These are phyloP conservation scores for Russula earlei DNA, from an alignment of 768 basidiomycete species.

Conservation along the genomic window DNA sequence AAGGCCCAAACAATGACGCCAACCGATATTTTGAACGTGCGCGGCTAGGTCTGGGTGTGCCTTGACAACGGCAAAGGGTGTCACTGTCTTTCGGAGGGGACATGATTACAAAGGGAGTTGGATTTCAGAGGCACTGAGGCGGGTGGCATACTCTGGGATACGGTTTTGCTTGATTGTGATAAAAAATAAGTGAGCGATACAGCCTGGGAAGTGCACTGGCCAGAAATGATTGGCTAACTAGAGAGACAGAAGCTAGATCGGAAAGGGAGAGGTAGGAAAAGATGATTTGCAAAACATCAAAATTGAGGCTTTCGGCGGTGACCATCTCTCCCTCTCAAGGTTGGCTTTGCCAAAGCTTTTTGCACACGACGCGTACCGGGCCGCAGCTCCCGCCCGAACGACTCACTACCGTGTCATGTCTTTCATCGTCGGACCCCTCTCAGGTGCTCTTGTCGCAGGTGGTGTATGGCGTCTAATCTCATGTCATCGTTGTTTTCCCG, in stretches of 20 bases:
- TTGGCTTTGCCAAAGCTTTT: no score
- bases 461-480: slow-evolving; percentile 37
- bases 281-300: slow-evolving; percentile 66
- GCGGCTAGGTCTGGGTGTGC: slow-evolving; percentile 43
- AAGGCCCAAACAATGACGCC: slow-evolving; percentile 15
- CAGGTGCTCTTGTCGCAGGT: slow-evolving; percentile 58
- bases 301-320: slow-evolving; percentile 55
- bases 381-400: neutral
- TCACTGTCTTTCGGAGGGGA: slow-evolving; percentile 32
- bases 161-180: slow-evolving; percentile 45
- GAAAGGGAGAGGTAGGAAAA: slow-evolving; percentile 41
- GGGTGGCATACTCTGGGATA: slow-evolving; percentile 38
- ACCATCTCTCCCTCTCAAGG: slow-evolving; percentile 48
- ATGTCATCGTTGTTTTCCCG: slow-evolving; percentile 20
- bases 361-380: neutral
- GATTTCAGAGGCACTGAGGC: neutral
- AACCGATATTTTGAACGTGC: slow-evolving; percentile 54
- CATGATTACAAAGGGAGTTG: neutral
- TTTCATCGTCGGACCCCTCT: slow-evolving; percentile 53
- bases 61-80: slow-evolving; percentile 52
- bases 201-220: slow-evolving; percentile 54
- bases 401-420: slow-evolving; percentile 34
- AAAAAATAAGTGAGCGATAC: slow-evolving; percentile 50
- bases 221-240: slow-evolving; percentile 58
- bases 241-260: slow-evolving; percentile 51